Conservation (phyloP, 108 stramenopile species). For the Aurantiochytrium sp. region DNA sequence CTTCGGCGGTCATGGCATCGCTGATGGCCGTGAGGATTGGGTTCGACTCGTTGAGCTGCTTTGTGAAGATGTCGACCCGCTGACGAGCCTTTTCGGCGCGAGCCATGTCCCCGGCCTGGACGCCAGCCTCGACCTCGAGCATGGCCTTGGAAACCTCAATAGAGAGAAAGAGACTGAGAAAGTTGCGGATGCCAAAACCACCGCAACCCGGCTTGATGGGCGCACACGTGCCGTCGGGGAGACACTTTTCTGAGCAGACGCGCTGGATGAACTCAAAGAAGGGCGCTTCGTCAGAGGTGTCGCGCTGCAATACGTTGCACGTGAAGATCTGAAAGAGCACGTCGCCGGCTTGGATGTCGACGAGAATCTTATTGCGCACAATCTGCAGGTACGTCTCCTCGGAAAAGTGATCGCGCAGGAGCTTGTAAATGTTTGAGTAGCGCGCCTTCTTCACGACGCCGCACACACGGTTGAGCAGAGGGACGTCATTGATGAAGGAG, state of each 20-base stretch:
- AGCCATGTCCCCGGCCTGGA: neutral
- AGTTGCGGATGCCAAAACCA: constrained; percentile 78
- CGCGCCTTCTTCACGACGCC: constrained; percentile 45
- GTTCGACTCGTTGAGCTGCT: constrained; percentile 74
- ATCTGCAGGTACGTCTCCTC: constrained; percentile 64
- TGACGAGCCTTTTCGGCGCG: neutral
- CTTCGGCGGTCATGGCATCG: constrained; percentile 68
- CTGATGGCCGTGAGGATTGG: constrained; percentile 72
- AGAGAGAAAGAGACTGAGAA: constrained; percentile 71
- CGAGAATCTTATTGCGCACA: constrained; percentile 70
- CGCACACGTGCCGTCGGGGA: constrained; percentile 20
- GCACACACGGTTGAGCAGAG: neutral
- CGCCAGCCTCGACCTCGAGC: constrained; percentile 58
- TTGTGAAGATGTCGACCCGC: constrained; percentile 59
- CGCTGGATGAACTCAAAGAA: constrained; percentile 82
- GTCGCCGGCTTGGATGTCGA: constrained; percentile 73
- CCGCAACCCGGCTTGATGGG: constrained; percentile 68
- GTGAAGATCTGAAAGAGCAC: constrained; percentile 79
- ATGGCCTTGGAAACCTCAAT: constrained; percentile 77
- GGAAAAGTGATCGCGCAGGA: constrained; percentile 52
- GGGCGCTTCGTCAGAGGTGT: constrained; percentile 64
- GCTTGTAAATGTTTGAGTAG: constrained; percentile 49
- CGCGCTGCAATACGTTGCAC: constrained; percentile 62
- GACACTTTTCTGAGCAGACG: constrained; percentile 47
- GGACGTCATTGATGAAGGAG: constrained; percentile 18